Evolutionary conservation across 1,284 basidiomycete genomes (phyloP), one percentile per base, ranked within the genome.

Genomic region (Puccinia triticina): DNA sequence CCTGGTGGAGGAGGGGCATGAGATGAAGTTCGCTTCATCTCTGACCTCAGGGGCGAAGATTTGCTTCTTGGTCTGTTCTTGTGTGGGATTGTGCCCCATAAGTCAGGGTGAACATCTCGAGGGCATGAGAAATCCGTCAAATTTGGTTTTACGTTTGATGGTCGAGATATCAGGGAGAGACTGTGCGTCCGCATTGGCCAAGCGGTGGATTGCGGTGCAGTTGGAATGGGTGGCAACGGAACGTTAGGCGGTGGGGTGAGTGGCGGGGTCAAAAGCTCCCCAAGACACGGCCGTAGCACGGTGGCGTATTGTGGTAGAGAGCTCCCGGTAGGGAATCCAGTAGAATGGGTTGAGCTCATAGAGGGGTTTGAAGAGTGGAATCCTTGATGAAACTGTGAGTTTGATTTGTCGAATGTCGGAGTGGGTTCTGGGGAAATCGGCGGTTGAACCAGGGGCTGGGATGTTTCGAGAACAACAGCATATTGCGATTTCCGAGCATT

Each of bases 171-270:
- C n/a, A 71, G 21, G 26, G 69, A 53, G n/a, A 71, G 43, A 71
- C 69, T 71, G 16, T 16, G 16, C 26, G 46, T 48, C 11, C 69
- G 69, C n/a, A 50, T 21, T 18, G 43, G 43, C 34, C 43, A 26
- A 71, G 46, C 43, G 48, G 43, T 71, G 21, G 37, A 43, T 69
- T 34, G 7, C 0, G 37, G 37, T 18, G 71, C 71, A n/a, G 71
- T 29, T 53, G 71, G 71, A 53, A 73, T 73, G 71, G 71, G 71
- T 34, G 71, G 71, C n/a, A 73, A 53, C 21, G 71, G 71, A 34
- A 73, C 29, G 71, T 73, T 73, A n/a, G 72, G 72, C 12, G 72
- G 72, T 12, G 72, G 72, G 53, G 72, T 74, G 10, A 74, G 72
- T 74, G 72, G 72, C 18, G 72, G 72, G 10, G 72, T 74, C 32